Evolutionary conservation across 306 rosid genomes (phyloP).

Genomic region (Lagenaria siceraria): DNA sequence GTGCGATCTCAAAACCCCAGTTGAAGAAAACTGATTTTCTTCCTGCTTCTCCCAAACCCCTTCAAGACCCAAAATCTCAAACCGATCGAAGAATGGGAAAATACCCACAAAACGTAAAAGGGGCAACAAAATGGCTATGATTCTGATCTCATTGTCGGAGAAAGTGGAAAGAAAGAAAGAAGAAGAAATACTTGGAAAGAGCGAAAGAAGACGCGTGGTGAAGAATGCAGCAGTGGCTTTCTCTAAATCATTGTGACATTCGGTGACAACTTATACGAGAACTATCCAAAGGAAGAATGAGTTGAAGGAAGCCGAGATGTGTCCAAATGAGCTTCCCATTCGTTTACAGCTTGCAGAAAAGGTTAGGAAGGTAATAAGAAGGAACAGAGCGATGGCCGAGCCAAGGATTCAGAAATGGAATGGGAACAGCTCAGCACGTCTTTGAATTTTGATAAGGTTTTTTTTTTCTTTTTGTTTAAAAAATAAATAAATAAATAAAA

Average conservation of each 20-base stretch:
- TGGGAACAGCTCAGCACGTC: conserved; percentile 80
- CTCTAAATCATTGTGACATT: conserved; percentile 51
- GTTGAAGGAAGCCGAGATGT: conserved; percentile 12
- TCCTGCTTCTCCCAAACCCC: neutral
- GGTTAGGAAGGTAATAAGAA: conserved; percentile 17
- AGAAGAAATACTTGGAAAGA: conserved; percentile 1
- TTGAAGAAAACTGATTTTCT: neutral
- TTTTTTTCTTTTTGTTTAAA: neutral
- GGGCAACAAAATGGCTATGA: conserved; percentile 7
- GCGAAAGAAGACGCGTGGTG: conserved; percentile 43
- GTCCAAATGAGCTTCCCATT: conserved; percentile 34
- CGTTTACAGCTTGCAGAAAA: conserved; percentile 49
- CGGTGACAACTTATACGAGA: conserved; percentile 21
- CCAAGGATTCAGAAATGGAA: conserved; percentile 13
- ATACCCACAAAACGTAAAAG: neutral
- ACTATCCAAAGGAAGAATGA: neutral
- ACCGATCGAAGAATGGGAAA: neutral
- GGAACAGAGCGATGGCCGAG: neutral
- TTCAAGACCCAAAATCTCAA: neutral
- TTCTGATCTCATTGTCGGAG: conserved; percentile 53
- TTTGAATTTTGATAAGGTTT: conserved; percentile 22
- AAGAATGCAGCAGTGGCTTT: conserved; percentile 26
- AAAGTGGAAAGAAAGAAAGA: neutral
- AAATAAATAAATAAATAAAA: neutral
- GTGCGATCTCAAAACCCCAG: conserved; percentile 26